Percentiles rank a stretch among this genome's conserved stretches.
Evolutionary conservation across 306 rosid genomes (phyloP).

Genomic region (Dalbergia cochinchinensis): DNA sequence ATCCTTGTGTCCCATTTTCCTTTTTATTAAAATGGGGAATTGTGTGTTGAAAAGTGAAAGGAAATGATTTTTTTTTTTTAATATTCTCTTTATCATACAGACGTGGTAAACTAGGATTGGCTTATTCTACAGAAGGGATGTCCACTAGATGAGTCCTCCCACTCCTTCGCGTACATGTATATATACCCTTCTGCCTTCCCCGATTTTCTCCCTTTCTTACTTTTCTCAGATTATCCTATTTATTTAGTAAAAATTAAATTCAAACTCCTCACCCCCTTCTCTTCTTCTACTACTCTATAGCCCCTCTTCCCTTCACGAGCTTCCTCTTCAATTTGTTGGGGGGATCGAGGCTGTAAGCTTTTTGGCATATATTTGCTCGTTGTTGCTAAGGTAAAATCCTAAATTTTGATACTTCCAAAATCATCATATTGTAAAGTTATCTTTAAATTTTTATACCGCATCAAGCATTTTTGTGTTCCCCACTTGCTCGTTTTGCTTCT

Average conservation of each 20-base stretch:
- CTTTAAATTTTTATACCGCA: neutral
- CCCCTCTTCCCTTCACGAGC: neutral
- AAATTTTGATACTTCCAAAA: neutral
- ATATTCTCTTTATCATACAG: neutral
- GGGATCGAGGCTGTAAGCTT: neutral
- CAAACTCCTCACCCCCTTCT: neutral
- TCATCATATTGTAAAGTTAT: neutral
- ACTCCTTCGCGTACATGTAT: too few relatives aligned
- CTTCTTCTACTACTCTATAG: neutral
- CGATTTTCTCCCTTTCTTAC: too few relatives aligned
- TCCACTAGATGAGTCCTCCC: neutral
- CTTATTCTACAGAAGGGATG: neutral
- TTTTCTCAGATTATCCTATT: neutral
- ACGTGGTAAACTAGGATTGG: neutral
- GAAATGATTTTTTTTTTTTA: neutral
- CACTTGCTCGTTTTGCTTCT: neutral
- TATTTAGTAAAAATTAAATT: too few relatives aligned
- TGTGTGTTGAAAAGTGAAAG: neutral
- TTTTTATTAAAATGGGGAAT: neutral
- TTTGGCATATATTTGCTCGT: neutral
- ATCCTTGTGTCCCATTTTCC: neutral
- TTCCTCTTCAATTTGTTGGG: neutral
- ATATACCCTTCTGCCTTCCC: neutral
- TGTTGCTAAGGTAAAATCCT: neutral
- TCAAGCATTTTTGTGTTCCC: neutral